phyloP scores from a whole-genome alignment of 352 stramenopile genomes.

The Hyaloperonospora brassicae region DNA sequence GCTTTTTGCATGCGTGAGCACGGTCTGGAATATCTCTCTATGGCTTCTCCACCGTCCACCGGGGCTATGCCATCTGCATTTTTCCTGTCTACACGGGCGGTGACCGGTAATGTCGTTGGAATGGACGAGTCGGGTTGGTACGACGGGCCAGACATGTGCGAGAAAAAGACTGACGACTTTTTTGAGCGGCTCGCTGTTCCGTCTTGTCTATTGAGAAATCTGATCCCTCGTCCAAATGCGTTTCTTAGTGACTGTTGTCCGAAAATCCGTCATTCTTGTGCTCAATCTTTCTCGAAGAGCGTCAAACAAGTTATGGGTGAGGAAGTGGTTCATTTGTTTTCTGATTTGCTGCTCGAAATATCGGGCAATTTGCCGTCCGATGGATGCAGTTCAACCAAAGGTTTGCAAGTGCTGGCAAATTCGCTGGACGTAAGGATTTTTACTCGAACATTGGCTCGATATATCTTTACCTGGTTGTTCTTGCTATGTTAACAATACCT shows the following conservation, averaged over 20 bases:
- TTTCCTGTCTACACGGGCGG: constrained; percentile 16
- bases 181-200: constrained; percentile 31
- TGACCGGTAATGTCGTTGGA: constrained; percentile 2
- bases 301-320: constrained; percentile 16
- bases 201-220: constrained; percentile 11
- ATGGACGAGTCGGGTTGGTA: constrained; percentile 9
- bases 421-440: constrained; percentile 35
- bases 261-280: constrained; percentile 1
- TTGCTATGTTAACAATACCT: constrained; percentile 10
- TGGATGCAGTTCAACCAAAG: constrained; percentile 20
- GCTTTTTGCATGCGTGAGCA: constrained; percentile 41
- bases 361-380: constrained; percentile 26
- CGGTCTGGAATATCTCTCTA: constrained; percentile 18
- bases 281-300: constrained; percentile 33
- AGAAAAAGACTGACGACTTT: constrained; percentile 22
- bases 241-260: constrained; percentile 10
- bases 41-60: constrained; percentile 18
- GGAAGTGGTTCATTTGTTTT: constrained; percentile 28
- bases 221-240: constrained; percentile 18
- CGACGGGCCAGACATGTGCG: constrained; percentile 13
- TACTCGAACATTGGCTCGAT: background rate
- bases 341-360: constrained; percentile 34
- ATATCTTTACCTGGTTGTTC: no score
- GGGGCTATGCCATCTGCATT: constrained; percentile 16
- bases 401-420: constrained; percentile 29